These are phyloP conservation scores for Epichloe hybrida DNA, from an alignment of 2,329 filamentous ascomycete species.

Conservation along the genomic window DNA sequence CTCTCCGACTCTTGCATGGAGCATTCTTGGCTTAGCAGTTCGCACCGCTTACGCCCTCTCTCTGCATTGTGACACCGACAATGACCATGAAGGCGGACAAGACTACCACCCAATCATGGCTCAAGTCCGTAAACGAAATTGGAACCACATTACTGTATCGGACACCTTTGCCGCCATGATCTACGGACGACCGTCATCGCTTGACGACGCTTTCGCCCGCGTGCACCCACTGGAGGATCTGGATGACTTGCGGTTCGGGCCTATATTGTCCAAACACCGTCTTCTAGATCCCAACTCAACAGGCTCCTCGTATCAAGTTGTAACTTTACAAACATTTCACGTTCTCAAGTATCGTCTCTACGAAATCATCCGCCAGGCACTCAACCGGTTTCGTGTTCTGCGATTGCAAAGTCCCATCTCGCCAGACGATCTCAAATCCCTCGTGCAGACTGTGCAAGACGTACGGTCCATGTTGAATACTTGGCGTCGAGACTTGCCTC, in stretches of 20 bases:
- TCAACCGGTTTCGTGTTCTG: constrained; percentile 14
- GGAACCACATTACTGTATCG: constrained; percentile 16
- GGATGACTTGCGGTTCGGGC: constrained; percentile 11
- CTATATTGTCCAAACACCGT: constrained; percentile 1
- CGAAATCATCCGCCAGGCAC: constrained; percentile 13
- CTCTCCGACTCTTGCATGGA: constrained; percentile 3
- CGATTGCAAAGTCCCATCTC: constrained; percentile 10
- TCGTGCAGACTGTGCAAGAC: constrained; percentile 8
- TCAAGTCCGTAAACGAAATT: constrained; percentile 16
- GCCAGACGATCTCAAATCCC: constrained; percentile 7
- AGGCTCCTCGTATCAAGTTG: background rate
- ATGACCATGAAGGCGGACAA: background rate
- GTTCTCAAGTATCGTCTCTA: constrained; percentile 15
- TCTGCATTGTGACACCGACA: constrained; percentile 8
- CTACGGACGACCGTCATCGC: constrained; percentile 15
- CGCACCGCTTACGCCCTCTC: constrained; percentile 8
- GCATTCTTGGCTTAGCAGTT: constrained; percentile 7
- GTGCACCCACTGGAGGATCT: constrained; percentile 13
- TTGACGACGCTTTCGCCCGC: constrained; percentile 14
- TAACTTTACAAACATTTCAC: constrained; percentile 13
- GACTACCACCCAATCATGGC: constrained; percentile 2
- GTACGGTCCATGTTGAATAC: constrained; percentile 6
- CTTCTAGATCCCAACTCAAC: background rate
- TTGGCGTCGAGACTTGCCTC: constrained; percentile 6
- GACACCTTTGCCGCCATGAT: constrained; percentile 18